Base-by-base conservation (phyloP, 2,329 filamentous ascomycete species). In the Pseudogymnoascus sp. region DNA sequence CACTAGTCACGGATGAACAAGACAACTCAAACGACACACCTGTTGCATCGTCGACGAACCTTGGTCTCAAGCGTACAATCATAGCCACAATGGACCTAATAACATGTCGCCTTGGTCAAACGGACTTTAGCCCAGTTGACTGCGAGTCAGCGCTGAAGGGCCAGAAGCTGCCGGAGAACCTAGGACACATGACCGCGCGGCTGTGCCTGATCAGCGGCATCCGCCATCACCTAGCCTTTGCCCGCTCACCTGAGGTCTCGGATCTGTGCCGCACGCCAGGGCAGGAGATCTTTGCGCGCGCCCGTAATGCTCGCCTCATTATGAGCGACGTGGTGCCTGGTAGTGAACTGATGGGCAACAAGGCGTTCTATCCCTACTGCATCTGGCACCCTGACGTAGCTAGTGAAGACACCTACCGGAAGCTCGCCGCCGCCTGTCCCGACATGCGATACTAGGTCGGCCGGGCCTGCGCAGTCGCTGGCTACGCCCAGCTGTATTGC, bases 151-250 rank as follows among this genome's bases (percentile, higher is more conserved):
- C 80, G 63, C 78, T 79, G 1, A 78, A 76, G 67, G 84, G 81
- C 65, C 82, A 84, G 71, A 78, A 82, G 73, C 71, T 85, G 63
- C 78, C 82, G 10, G 78, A 81, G 22, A 80, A 78, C 66, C 64
- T 81, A 19, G 40, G 40, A 41, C 40, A 41, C 40, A 11, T 11
- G 8, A 41, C 40, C 6, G 16, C 22, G 16, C 40, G 56, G 24
- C 19, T 37, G 16, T 64, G 62, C 38, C 28, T 61, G 12, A 56
- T 64, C 31, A 46, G 62, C 28, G 63, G 63, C 7, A 64, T 64
- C 24, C 63, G 63, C 16, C 46, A 62, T 28, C 62, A 64, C 31
- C 46, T 26, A 35, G 63, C 33, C 26, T 60, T 64, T 53, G 61
- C 43, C 8, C 24, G 22, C 50, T 41, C 62, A 60, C 59, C 28